Base-by-base conservation (phyloP, 306 rosid species). In the Betula pendula region DNA sequence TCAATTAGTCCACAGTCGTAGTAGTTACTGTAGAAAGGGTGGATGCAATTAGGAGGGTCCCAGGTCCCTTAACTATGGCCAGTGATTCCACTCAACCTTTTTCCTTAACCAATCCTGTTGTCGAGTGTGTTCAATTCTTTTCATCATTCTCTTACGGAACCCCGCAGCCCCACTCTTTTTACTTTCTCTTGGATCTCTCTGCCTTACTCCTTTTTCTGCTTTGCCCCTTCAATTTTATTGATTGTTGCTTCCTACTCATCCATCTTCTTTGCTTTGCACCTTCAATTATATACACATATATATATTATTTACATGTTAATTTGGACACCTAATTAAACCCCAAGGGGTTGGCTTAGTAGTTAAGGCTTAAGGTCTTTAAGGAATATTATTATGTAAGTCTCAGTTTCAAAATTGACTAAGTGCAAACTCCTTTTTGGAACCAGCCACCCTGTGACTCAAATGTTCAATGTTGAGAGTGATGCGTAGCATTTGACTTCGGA, bases 81-180 rank as follows among this genome's bases (percentile, higher is more conserved):
- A n/a, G n/a, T n/a, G n/a, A n/a, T 59, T 48, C 72, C 81, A 68
- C 79, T 70, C 50, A 62, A 29, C 48, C 69, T 58, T 62, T 75
- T 79, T 80, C 38, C 71, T 35, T 15, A 75, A 75, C 90, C 80
- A 81, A 80, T 78, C 81, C 73, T 83, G 80, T 73, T 87, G 67
- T 87, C 71, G 33, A 82, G 71, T 76, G 43, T 72, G 75, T 84
- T 90, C 90, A 84, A 86, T 67, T 70, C 71, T 65, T 91, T 83
- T 81, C 90, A 89, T 87, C 90, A 89, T 89, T 84, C 84, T 74
- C 53, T 89, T 75, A 77, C 67, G 87, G 84, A 77, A 82, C 90
- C 75, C 76, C 66, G 24, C 19, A 24, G 20, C 77, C 84, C 84
- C 81, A 84, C 80, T 63, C 17, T 68, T 67, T 67, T 5, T 3